phyloP scores from a whole-genome alignment of 305 asterid species.

The Striga hermonthica region DNA sequence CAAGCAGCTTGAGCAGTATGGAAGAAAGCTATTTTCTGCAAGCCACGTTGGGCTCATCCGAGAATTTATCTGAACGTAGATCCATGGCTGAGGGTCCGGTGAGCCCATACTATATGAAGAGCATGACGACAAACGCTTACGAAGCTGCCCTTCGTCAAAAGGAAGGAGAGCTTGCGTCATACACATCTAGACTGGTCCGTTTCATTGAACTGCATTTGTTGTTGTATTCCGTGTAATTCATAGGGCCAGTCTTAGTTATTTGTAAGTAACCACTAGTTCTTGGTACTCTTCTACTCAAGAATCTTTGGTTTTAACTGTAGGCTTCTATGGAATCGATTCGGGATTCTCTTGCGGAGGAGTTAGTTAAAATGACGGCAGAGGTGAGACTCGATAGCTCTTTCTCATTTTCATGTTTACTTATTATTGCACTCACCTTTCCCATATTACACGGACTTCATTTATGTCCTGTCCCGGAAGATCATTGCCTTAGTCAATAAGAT shows the following conservation, averaged over 20 bases:
- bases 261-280: too few relatives aligned
- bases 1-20: conserved; percentile 79
- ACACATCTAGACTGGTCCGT: conserved; percentile 78
- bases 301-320: conserved; percentile 29
- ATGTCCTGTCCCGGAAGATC: too few relatives aligned
- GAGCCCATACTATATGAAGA: conserved; percentile 67
- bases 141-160: conserved; percentile 83
- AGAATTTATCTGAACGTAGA: conserved; percentile 53
- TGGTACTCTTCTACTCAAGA: too few relatives aligned
- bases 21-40: conserved; percentile 82
- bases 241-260: too few relatives aligned
- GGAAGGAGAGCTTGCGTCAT: conserved; percentile 91
- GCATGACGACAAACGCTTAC: conserved; percentile 64
- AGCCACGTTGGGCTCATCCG: conserved; percentile 73
- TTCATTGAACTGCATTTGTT: neutral
- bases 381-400: conserved; percentile 31
- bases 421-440: too few relatives aligned
- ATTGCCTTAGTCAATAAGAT: too few relatives aligned
- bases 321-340: conserved; percentile 82
- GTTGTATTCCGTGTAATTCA: too few relatives aligned
- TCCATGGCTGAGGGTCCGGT: conserved; percentile 51
- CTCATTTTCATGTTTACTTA: too few relatives aligned
- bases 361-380: conserved; percentile 75
- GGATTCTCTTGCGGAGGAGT: conserved; percentile 80
- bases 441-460: too few relatives aligned